Percentiles rank a stretch among this genome's conserved stretches.
These are phyloP conservation scores for Gossypium turneri DNA, from an alignment of 345 rosid species.

Conservation along the genomic window DNA sequence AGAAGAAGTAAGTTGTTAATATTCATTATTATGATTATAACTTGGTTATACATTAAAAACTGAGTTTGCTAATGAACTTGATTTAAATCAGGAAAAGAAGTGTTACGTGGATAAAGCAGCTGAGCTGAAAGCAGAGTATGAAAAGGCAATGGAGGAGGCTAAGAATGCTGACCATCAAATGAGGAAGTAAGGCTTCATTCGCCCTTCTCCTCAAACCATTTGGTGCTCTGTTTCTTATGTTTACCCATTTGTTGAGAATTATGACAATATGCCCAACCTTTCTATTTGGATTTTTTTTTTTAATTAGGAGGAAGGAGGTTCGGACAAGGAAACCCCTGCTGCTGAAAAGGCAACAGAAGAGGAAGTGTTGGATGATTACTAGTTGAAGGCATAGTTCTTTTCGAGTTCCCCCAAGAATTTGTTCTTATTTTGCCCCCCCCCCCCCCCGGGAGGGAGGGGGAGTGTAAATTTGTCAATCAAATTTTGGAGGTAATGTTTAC, in stretches of 20 bases:
- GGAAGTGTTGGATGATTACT: slow-evolving; percentile 38
- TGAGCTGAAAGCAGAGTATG: slow-evolving; percentile 1
- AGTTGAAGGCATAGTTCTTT: not conserved
- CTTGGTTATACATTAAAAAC: not conserved
- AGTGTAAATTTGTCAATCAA: slow-evolving; percentile 19
- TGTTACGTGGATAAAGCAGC: slow-evolving; percentile 4
- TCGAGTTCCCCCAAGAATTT: not conserved
- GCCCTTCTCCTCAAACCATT: not conserved
- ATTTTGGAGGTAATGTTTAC: not conserved
- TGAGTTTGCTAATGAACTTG: not conserved
- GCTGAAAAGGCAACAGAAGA: slow-evolving; percentile 29
- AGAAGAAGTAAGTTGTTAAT: not conserved
- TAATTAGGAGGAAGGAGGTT: slow-evolving; percentile 39
- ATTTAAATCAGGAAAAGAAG: not conserved
- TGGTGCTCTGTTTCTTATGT: not conserved
- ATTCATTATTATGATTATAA: not conserved
- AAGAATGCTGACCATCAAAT: slow-evolving; percentile 29
- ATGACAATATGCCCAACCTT: not conserved
- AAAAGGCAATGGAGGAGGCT: slow-evolving; percentile 9
- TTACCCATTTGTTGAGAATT: not conserved
- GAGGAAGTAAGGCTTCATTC: slow-evolving; percentile 34
- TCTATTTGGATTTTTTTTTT: slow-evolving; percentile 3
- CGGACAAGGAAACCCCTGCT: slow-evolving; percentile 30
- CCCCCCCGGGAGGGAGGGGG: no score
- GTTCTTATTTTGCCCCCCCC: not conserved